Evolutionary conservation across 1,284 basidiomycete species (phyloP), one percentile per base, ranked within the genome.

Genomic region (Trametes hirsuta): DNA sequence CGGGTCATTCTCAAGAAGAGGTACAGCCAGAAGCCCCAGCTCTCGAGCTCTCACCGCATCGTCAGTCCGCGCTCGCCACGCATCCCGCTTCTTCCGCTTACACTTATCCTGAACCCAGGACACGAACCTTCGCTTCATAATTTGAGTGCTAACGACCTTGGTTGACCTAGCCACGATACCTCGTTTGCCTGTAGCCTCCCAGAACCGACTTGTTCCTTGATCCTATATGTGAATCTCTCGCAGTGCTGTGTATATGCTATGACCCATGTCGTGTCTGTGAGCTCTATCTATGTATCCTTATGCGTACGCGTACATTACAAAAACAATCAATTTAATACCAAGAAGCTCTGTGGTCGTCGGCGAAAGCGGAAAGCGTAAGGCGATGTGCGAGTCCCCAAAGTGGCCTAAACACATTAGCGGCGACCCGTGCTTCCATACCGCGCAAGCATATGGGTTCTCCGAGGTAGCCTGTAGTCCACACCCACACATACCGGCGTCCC

Each of bases 1-100:
- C 84, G 92, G 81, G 72, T 75, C 14, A 83, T 89, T 60, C 74
- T 91, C 48, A 75, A 79, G 55, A 79, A 80, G 46, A 81, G 85
- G 69, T 95, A 89, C 71, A 84, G 82, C 61, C 94, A 95, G 80
- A 91, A 87, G 71, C 92, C 93, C 1, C 94, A 91, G 72, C 71
- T 92, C 8, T 86, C 87, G 3, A 87, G 85, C 59, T 90, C 90
- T 10, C 89, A 92, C 67, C 83, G 77, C 14, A 88, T 92, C 59
- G 90, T 90, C 64, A 55, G 68, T 68, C 18, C 18, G n/a, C 6
- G 22, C 21, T 45, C 12, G 21, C 14, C 42, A 9, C 22, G 40
- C 12, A 14, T 25, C 14, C 12, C 4, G 6, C 34, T 2, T 21
- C 10, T 11, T 6, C 1, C 25, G 22, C 52, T 36, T 4, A 45